These are phyloP conservation scores for Ophiostoma quercus DNA, from an alignment of 2,329 filamentous ascomycete genomes.

Conservation along the genomic window DNA sequence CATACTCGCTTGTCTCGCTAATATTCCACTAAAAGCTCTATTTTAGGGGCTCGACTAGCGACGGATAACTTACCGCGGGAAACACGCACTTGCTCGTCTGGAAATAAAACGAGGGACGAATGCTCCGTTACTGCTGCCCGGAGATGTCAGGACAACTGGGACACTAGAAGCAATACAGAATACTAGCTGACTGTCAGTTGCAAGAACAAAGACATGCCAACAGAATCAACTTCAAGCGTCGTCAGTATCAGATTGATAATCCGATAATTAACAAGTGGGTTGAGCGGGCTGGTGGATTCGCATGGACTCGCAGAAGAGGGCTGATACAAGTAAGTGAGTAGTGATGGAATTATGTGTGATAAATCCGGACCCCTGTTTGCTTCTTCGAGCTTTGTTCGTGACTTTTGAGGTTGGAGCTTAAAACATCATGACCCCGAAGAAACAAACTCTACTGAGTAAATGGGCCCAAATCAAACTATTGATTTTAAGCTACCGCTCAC, in stretches of 20 bases:
- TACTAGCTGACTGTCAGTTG: no score
- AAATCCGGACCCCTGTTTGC: background rate
- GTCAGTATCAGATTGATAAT: background rate
- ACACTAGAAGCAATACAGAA: no score
- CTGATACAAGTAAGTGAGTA: background rate
- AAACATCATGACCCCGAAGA: no score
- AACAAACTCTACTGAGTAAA: no score
- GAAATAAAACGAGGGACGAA: background rate
- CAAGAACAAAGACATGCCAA: background rate
- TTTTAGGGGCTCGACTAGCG: background rate
- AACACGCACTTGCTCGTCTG: background rate
- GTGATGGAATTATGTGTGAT: background rate
- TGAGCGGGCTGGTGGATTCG: background rate
- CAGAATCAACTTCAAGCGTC: background rate
- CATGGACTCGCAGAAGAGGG: background rate
- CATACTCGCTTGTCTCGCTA: background rate
- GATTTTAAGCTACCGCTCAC: background rate
- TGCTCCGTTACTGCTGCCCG: background rate
- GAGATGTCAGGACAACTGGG: background rate
- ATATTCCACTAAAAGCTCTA: background rate
- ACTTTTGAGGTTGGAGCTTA: no score
- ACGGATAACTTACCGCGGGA: background rate
- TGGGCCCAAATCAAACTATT: background rate
- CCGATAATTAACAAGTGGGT: background rate
- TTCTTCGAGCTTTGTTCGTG: no score